These are phyloP conservation scores for Podila minutissima DNA, from an alignment of 192 early-diverging fungal species.

Conservation along the genomic window DNA sequence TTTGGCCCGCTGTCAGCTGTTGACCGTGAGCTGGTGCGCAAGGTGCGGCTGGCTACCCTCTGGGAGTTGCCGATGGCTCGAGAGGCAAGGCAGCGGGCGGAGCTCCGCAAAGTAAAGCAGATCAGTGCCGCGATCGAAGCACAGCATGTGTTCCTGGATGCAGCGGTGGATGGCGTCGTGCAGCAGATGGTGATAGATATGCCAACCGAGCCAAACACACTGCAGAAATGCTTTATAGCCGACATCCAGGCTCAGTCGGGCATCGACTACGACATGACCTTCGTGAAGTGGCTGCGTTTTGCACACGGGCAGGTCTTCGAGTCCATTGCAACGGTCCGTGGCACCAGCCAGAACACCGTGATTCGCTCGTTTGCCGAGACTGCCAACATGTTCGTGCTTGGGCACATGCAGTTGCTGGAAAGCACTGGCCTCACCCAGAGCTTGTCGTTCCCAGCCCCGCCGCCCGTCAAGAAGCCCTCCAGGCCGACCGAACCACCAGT, in stretches of 20 bases:
- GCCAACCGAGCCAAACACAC: constrained; percentile 16
- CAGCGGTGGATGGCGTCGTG: constrained; percentile 6
- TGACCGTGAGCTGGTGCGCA: constrained; percentile 15
- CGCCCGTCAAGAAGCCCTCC: constrained; percentile 6
- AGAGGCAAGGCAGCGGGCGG: constrained; percentile 8
- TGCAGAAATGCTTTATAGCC: constrained; percentile 14
- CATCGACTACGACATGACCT: constrained; percentile 16
- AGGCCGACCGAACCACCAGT: background rate
- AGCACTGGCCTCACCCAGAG: constrained; percentile 13
- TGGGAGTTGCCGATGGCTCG: constrained; percentile 21
- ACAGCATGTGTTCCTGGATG: constrained; percentile 10
- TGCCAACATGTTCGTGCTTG: constrained; percentile 14
- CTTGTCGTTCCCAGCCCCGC: constrained; percentile 13
- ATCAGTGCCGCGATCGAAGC: constrained; percentile 12
- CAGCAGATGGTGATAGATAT: constrained; percentile 9
- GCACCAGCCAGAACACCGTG: constrained; percentile 15
- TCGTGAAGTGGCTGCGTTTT: constrained; percentile 19
- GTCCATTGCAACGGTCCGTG: constrained; percentile 13
- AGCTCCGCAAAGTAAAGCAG: constrained; percentile 10
- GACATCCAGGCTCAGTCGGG: constrained; percentile 14
- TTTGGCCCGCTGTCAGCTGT: constrained; percentile 9
- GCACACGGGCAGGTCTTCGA: constrained; percentile 17
- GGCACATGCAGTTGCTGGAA: constrained; percentile 16
- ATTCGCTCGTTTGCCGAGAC: constrained; percentile 13
- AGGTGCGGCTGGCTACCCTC: constrained; percentile 11